A percentile compares a stretch with the other conserved stretches of the same genome.
These are phyloP conservation scores for Aspergillus sparsus DNA, from an alignment of 495 filamentous ascomycete species.

Conservation along the genomic window DNA sequence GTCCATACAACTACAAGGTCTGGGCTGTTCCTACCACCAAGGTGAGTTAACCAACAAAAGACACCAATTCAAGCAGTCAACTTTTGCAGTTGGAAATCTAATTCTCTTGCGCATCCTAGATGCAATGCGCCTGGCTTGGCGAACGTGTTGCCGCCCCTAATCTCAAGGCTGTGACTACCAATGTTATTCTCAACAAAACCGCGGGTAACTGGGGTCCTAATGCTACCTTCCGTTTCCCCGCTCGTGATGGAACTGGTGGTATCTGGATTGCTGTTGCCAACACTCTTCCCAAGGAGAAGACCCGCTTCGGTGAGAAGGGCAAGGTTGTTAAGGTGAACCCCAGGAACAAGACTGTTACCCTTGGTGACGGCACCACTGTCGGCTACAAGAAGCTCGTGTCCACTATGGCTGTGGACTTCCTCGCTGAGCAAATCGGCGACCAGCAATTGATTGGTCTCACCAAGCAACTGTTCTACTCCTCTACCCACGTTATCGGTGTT, in stretches of 20 bases:
- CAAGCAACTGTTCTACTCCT: conserved; percentile 95
- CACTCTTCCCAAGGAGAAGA: conserved; percentile 90
- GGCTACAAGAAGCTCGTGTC: conserved; percentile 88
- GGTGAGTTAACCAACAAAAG: conserved; percentile 68
- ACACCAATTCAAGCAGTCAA: too few species aligned
- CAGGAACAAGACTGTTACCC: conserved; percentile 74
- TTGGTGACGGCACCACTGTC: conserved; percentile 86
- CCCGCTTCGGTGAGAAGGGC: conserved; percentile 81
- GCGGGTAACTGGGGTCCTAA: conserved; percentile 99
- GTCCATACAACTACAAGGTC: conserved; percentile 99
- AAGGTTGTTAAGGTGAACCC: conserved; percentile 55
- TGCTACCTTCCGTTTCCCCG: conserved; percentile 97
- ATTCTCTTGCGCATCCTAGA: conserved; percentile 53
- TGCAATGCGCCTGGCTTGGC: conserved; percentile 99
- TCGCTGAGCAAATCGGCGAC: conserved; percentile 86
- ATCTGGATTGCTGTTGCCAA: conserved; percentile 99
- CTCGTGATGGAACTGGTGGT: conserved; percentile 90
- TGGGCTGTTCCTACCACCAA: conserved; percentile 98
- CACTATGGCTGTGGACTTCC: conserved; percentile 93
- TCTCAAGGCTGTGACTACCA: conserved; percentile 91
- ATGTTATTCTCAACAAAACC: conserved; percentile 93
- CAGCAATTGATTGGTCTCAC: conserved; percentile 76
- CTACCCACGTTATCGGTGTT: conserved; percentile 95
- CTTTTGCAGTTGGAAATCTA: neutral
- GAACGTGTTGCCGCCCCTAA: conserved; percentile 98